Evolutionary conservation across 2,329 filamentous ascomycete genomes (phyloP).

Genomic region (Monosporascus sp.): DNA sequence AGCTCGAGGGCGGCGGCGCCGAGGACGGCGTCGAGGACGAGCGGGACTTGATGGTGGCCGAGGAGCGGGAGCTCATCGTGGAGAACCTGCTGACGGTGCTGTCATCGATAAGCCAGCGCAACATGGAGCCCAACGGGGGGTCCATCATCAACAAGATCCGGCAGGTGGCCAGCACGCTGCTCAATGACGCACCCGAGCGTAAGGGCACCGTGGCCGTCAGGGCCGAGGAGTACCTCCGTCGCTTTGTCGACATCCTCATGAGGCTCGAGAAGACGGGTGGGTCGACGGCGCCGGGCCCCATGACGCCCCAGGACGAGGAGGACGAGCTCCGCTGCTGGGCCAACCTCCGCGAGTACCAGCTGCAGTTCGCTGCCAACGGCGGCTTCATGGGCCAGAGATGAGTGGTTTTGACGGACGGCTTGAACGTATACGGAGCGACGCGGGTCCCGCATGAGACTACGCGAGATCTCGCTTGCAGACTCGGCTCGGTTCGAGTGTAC

Average conservation of each 20-base stretch:
- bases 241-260: constrained; percentile 70
- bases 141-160: constrained; percentile 77
- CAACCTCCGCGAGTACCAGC: constrained; percentile 72
- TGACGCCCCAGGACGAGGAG: constrained; percentile 62
- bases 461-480: no score
- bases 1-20: constrained; percentile 37
- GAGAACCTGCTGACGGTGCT: constrained; percentile 73
- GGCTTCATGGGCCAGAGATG: constrained; percentile 37
- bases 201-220: constrained; percentile 48
- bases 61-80: constrained; percentile 77
- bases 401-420: not conserved
- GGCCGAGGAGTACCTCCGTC: constrained; percentile 66
- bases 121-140: constrained; percentile 70
- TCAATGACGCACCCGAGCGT: constrained; percentile 52
- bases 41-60: constrained; percentile 58
- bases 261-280: constrained; percentile 60
- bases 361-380: constrained; percentile 63
- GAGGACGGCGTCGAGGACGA: constrained; percentile 33
- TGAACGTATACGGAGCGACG: no score
- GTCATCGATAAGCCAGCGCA: constrained; percentile 73
- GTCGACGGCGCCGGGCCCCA: constrained; percentile 23
- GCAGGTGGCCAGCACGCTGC: constrained; percentile 74
- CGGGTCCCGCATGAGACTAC: no score
- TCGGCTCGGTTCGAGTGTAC: no score
- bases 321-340: constrained; percentile 74